Evolutionary conservation across 2,329 filamentous ascomycete species (phyloP).

Genomic region (Cladosporium colombiae): DNA sequence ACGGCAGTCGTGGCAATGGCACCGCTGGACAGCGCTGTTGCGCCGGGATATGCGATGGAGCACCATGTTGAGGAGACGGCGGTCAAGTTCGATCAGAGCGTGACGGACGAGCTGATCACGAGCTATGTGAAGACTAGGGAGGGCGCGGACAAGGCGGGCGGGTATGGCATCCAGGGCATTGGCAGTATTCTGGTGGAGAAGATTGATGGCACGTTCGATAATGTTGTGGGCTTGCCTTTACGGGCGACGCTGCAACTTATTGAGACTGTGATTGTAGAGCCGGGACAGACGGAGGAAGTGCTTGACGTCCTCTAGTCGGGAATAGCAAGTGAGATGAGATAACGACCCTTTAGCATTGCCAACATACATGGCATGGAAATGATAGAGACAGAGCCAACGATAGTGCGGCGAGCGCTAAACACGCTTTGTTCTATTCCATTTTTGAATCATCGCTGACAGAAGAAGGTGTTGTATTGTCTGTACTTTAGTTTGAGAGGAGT

Average conservation of each 20-base stretch:
- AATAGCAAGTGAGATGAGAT: neutral
- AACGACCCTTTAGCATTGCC: neutral
- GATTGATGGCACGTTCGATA: slow-evolving; percentile 88
- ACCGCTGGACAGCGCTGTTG: slow-evolving; percentile 74
- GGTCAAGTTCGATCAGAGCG: slow-evolving; percentile 75
- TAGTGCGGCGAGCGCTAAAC: neutral
- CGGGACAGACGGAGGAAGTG: slow-evolving; percentile 64
- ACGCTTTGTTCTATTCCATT: neutral
- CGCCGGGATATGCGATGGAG: slow-evolving; percentile 83
- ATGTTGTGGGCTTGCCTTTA: slow-evolving; percentile 88
- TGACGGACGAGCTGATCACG: slow-evolving; percentile 80
- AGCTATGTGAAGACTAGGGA: slow-evolving; percentile 81
- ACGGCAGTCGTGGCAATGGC: slow-evolving; percentile 84
- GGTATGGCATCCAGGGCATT: slow-evolving; percentile 89
- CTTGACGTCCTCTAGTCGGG: slow-evolving; percentile 24
- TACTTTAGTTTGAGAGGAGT: neutral
- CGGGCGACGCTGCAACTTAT: slow-evolving; percentile 76
- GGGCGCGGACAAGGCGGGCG: slow-evolving; percentile 93
- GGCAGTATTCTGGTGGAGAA: slow-evolving; percentile 84
- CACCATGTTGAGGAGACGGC: slow-evolving; percentile 84
- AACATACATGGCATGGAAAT: neutral
- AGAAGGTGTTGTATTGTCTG: neutral
- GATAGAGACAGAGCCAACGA: neutral
- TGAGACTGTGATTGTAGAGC: slow-evolving; percentile 76
- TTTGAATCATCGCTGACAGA: neutral